phyloP scores from a whole-genome alignment of 305 asterid species.

The Petunia hybrid region DNA sequence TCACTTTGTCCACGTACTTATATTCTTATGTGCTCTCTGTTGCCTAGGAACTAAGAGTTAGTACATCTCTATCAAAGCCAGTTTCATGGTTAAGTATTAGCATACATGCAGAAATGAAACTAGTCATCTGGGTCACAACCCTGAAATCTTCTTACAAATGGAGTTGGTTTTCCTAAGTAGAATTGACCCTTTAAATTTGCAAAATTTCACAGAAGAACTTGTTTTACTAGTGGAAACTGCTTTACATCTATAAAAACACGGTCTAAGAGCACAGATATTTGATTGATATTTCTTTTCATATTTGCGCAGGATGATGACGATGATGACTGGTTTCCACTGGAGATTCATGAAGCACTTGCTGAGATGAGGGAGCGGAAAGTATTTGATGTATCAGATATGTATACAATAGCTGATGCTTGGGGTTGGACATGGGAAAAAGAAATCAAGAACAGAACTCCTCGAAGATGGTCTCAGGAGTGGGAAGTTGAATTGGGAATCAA shows the following conservation, averaged over 20 bases:
- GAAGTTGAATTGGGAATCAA: slow-evolving; percentile 91
- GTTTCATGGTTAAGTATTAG: slow-evolving; percentile 14
- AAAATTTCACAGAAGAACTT: background rate
- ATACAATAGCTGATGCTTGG: slow-evolving; percentile 98
- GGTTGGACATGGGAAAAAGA: slow-evolving; percentile 99
- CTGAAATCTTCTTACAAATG: background rate
- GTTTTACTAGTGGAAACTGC: slow-evolving; percentile 6
- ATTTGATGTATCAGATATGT: slow-evolving; percentile 91
- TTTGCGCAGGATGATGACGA: slow-evolving; percentile 78
- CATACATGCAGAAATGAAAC: slow-evolving; percentile 19
- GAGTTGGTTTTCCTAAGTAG: background rate
- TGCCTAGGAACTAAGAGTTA: background rate
- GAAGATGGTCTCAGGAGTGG: slow-evolving; percentile 99
- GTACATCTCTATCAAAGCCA: background rate
- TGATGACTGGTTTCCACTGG: slow-evolving; percentile 96
- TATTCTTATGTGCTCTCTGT: background rate
- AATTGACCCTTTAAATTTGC: background rate
- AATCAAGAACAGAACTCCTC: slow-evolving; percentile 81
- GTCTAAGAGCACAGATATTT: background rate
- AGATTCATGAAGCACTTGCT: slow-evolving; percentile 82
- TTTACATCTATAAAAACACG: background rate
- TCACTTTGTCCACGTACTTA: slow-evolving; percentile 12
- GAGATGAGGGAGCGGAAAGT: slow-evolving; percentile 83
- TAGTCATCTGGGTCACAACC: slow-evolving; percentile 14
- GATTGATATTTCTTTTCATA: slow-evolving; percentile 15